Percentiles rank a stretch among this genome's conserved stretches.
These are phyloP conservation scores for Dryas drummondii DNA, from an alignment of 306 rosid genomes.

Conservation along the genomic window DNA sequence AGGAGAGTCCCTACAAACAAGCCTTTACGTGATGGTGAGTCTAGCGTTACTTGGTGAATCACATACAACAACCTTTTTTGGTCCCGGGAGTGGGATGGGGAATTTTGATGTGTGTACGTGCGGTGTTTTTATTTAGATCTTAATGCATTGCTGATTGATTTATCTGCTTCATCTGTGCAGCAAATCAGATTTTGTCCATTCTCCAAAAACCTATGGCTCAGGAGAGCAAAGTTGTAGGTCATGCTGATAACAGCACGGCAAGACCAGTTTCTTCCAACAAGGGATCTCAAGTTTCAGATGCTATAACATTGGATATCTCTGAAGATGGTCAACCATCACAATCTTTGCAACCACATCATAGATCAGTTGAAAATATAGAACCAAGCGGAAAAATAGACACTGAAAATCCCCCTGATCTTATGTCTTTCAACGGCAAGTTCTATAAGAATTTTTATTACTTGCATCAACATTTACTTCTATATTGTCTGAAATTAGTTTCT, in stretches of 20 bases:
- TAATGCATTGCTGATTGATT: slow-evolving; percentile 16
- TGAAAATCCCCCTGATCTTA: slow-evolving; percentile 26
- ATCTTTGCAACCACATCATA: slow-evolving; percentile 15
- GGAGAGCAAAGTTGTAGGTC: slow-evolving; percentile 33
- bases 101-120: not conserved
- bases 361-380: slow-evolving; percentile 27
- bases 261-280: slow-evolving; percentile 25
- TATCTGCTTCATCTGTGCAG: slow-evolving; percentile 48
- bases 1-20: slow-evolving; percentile 34
- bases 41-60: slow-evolving; percentile 15
- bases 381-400: slow-evolving; percentile 23
- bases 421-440: slow-evolving; percentile 46
- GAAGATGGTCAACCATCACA: slow-evolving; percentile 29
- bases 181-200: slow-evolving; percentile 63
- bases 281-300: slow-evolving; percentile 27
- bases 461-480: not conserved
- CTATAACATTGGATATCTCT: slow-evolving; percentile 30
- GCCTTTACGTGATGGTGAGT: slow-evolving; percentile 66
- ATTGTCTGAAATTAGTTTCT: not conserved
- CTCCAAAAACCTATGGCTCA: slow-evolving; percentile 54
- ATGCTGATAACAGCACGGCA: slow-evolving; percentile 18
- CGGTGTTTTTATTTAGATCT: slow-evolving; percentile 11
- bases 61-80: not conserved
- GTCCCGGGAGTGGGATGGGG: not conserved
- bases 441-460: slow-evolving; percentile 22